phyloP scores from a whole-genome alignment of 1,284 basidiomycete species.

The Xerocomus amazonicus region DNA sequence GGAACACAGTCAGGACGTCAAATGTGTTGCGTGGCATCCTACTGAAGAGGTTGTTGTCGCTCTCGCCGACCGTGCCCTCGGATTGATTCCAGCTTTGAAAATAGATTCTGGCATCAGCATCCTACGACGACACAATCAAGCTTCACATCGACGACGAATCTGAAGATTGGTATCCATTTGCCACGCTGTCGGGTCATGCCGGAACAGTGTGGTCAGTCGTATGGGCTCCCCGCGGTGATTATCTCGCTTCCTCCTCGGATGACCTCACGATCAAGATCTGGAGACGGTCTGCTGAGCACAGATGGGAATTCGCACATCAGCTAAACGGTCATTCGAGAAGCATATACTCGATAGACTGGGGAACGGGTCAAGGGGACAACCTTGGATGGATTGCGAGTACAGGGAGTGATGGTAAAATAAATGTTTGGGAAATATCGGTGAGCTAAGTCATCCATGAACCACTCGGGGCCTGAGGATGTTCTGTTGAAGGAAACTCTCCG shows the following conservation, averaged over 20 bases:
- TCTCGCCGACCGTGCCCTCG: constrained; percentile 14
- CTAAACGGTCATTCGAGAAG: constrained; percentile 66
- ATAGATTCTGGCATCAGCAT: constrained; percentile 92
- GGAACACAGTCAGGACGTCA: constrained; percentile 98
- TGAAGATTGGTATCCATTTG: constrained; percentile 92
- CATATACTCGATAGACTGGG: constrained; percentile 83
- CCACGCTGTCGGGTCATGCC: constrained; percentile 75
- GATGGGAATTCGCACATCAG: constrained; percentile 57
- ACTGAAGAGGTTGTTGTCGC: constrained; percentile 71
- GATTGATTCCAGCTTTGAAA: constrained; percentile 23
- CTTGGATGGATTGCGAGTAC: constrained; percentile 75
- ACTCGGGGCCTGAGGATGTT: neutral
- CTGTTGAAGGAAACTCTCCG: constrained; percentile 16
- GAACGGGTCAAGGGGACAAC: constrained; percentile 44
- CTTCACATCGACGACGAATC: constrained; percentile 92
- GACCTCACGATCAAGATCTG: constrained; percentile 75
- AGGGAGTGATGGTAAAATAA: constrained; percentile 75
- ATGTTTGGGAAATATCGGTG: constrained; percentile 71
- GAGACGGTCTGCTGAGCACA: constrained; percentile 52
- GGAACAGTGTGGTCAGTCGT: constrained; percentile 93
- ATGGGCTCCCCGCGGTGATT: constrained; percentile 78
- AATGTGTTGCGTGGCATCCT: constrained; percentile 94
- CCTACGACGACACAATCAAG: constrained; percentile 96
- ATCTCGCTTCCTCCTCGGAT: constrained; percentile 81
- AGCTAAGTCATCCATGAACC: constrained; percentile 19